Base-by-base conservation (phyloP, 176 grass and related monocot genomes). In the Bromus sterilis region DNA sequence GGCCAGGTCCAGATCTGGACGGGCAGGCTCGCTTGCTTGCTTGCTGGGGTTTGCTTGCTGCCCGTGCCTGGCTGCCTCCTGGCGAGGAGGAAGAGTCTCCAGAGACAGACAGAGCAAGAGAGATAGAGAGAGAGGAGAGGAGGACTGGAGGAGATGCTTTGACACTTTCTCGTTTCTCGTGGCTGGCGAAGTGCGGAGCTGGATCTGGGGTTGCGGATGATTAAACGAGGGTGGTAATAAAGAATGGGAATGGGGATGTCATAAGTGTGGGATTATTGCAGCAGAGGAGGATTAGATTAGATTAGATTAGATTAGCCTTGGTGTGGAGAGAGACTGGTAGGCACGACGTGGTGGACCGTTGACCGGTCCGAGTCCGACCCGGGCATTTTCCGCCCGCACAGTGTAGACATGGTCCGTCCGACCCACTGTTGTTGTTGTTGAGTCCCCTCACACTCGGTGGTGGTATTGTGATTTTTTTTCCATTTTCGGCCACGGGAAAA, bases 111-210 rank as follows among this genome's bases (percentile, higher is more conserved):
- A 37, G 63, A 66, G 32, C 21, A 15, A 20, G 3, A 20, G 53
- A 9, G 16, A 8, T 4, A 36, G 30, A 20, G 3, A 20, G 53
- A 9, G 16, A 8, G 10, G 14, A 0, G 60, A 18, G 28, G 0
- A n/a, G n/a, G n/a, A n/a, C n/a, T n/a, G n/a, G n/a, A n/a, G n/a
- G 16, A 66, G 69, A 73, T 73, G 69, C 69, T 49, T 49, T 73
- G 69, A 49, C 30, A 73, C 69, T 73, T 73, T 73, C 42, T 73
- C 42, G 42, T 73, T n/a, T n/a, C n/a, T n/a, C n/a, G 67, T 5
- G 43, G 67, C 66, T 29, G 32, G 15, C 44, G 43, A 4, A 4
- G 25, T 43, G 69, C 69, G 41, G 14, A 11, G 69, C 69, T 73
- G 69, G 69, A 73, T 73, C 41, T 73, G 69, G 69, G 21, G 13